phyloP scores from a whole-genome alignment of 768 basidiomycete species.

The Cystofilobasidium capitatum region DNA sequence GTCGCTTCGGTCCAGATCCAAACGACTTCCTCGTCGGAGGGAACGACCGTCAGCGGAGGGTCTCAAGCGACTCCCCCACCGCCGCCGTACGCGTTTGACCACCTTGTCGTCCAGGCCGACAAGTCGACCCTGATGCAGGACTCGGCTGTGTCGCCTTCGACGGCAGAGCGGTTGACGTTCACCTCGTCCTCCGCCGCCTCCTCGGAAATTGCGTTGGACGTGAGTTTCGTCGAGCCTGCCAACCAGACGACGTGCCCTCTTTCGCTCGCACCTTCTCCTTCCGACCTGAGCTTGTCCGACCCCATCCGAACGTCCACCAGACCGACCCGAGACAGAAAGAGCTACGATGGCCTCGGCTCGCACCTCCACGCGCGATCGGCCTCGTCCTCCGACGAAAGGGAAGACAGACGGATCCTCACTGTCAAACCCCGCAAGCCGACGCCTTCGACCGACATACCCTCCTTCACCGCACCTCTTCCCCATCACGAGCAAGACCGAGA shows the following conservation, averaged over 20 bases:
- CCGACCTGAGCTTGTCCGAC: no score
- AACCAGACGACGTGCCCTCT: no score
- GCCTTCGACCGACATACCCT: background rate
- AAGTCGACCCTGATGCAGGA: no score
- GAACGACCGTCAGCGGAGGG: background rate
- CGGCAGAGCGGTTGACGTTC: no score
- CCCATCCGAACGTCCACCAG: background rate
- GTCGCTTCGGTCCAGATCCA: background rate
- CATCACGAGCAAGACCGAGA: background rate
- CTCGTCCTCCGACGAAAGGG: background rate
- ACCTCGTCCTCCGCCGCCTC: no score
- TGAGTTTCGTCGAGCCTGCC: no score
- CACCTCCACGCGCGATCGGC: background rate
- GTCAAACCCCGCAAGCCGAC: slow-evolving; percentile 1
- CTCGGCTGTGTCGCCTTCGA: no score
- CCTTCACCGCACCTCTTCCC: background rate
- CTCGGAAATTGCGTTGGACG: no score
- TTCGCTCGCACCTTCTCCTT: no score
- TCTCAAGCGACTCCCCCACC: background rate
- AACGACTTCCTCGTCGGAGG: background rate
- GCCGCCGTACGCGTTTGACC: background rate
- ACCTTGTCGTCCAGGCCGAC: background rate
- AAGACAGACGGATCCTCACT: background rate
- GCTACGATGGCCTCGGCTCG: background rate
- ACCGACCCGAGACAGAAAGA: background rate